These are phyloP conservation scores for Chrysanthemum lavandulifolium DNA, from an alignment of 129 eudicot species.

Conservation along the genomic window DNA sequence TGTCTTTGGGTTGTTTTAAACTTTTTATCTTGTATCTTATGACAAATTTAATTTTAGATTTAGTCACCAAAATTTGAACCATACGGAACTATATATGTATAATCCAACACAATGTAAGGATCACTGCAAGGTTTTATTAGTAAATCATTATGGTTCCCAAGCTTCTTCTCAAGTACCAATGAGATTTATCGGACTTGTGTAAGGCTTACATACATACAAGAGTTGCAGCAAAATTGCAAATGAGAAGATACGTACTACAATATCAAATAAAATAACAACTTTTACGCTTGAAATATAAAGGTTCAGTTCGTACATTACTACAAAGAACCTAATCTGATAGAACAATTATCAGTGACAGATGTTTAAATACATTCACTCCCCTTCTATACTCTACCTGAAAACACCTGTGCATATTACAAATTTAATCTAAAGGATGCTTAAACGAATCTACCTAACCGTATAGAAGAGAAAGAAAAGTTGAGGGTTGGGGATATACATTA, in stretches of 20 bases:
- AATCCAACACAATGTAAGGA: too few relatives aligned
- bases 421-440: constrained; percentile 32
- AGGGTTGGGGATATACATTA: constrained; percentile 24
- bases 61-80: too few relatives aligned
- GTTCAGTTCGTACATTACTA: constrained; percentile 9
- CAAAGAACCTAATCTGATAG: constrained; percentile 17
- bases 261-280: background rate
- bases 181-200: background rate
- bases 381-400: constrained; percentile 35
- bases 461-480: background rate
- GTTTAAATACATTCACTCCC: constrained; percentile 30
- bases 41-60: too few relatives aligned
- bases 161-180: background rate
- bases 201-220: background rate
- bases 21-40: too few relatives aligned
- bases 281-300: background rate
- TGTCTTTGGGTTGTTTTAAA: too few relatives aligned
- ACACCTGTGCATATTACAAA: constrained; percentile 40
- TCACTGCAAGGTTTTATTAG: background rate
- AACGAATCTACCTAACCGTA: constrained; percentile 20
- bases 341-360: constrained; percentile 8
- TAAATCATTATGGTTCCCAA: background rate
- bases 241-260: background rate
- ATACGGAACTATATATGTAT: too few relatives aligned
- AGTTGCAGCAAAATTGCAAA: background rate